Base-by-base conservation (phyloP, 164 flowering plant species). In the Vitis riparia region DNA sequence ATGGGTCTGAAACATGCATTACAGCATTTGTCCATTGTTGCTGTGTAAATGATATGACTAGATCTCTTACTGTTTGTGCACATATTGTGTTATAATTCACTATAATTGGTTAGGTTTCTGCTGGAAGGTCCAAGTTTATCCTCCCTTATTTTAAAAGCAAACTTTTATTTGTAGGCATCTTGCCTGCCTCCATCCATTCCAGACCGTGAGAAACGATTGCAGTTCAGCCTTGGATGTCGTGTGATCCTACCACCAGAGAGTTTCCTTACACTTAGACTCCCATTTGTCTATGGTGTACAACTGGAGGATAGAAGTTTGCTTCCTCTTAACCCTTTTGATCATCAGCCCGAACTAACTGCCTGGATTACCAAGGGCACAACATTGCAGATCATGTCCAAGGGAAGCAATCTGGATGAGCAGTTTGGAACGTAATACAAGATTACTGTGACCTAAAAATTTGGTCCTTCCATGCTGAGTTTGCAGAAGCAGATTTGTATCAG, bases 241-340 rank as follows among this genome's bases (percentile, higher is more conserved):
- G 91, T 86, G 76, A 87, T 88, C 71, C 80, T 94, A 78, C 98
- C 97, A 2, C 95, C 98, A 55, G 98, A 92, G 61, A 92, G 97
- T 80, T 89, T 94, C 65, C 79, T 94, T 57, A 75, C 87, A 7
- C 81, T 94, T 56, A 83, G 90, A 74, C 89, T 94, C 19, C 97
- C 98, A 63, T 94, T 91, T 81, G 82, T 92, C 5, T 94, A 92
- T 81, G 97, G 97, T 63, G 85, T 83, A 52, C 86, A 87, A 77
- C 70, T 86, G 70, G 88, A 84, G 68, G 92, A 89, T 77, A 75
- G 77, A 73, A 79, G 71, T 61, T 53, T 75, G n/a, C 89, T 78
- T 67, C 85, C 98, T 74, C 91, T 94, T 50, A 85, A 69, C 16
- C 86, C 86, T 62, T 80, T 82, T 61, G 89, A 89, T 71, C 77